These are phyloP conservation scores for Fusarium brevicatenulatum DNA, from an alignment of 2,329 filamentous ascomycete species.

Conservation along the genomic window DNA sequence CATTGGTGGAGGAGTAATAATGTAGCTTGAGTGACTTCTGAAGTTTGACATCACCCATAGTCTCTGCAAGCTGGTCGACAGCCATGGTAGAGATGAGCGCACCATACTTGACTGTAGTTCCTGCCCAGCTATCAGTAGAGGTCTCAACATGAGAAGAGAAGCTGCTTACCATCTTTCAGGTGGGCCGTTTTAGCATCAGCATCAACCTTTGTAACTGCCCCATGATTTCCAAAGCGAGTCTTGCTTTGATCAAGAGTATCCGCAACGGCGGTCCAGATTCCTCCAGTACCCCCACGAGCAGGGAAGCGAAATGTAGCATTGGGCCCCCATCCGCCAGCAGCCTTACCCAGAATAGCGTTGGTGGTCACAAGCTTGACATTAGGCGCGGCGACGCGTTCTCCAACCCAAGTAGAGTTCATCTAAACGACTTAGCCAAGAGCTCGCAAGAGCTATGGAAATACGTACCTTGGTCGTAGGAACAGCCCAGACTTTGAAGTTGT, in stretches of 20 bases:
- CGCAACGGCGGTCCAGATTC: conserved; percentile 98
- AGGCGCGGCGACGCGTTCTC: conserved; percentile 96
- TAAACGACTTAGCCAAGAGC: conserved; percentile 50
- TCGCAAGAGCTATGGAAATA: rapidly evolving
- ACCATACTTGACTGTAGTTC: background rate
- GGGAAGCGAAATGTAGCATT: conserved; percentile 99
- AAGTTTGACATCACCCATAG: conserved; percentile 73
- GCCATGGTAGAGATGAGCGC: conserved; percentile 91
- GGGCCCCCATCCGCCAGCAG: conserved; percentile 96
- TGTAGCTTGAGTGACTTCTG: conserved; percentile 90
- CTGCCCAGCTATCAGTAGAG: rapidly evolving
- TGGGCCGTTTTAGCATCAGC: conserved; percentile 84
- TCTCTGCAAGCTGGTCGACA: conserved; percentile 86
- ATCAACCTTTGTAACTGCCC: conserved; percentile 86
- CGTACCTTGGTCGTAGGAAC: conserved; percentile 93
- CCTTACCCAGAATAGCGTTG: conserved; percentile 96
- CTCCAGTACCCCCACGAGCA: conserved; percentile 92
- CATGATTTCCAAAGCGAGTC: conserved; percentile 86
- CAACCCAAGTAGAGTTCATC: conserved; percentile 99
- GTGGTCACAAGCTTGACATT: conserved; percentile 92
- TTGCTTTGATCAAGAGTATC: conserved; percentile 93
- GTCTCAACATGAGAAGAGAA: rapidly evolving
- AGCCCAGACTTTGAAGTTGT: conserved; percentile 99
- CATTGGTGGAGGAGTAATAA: conserved; percentile 96
- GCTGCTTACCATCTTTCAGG: conserved; percentile 86